Evolutionary conservation across 2,329 filamentous ascomycete species (phyloP).

Genomic region (Pseudogymnoascus sp.): DNA sequence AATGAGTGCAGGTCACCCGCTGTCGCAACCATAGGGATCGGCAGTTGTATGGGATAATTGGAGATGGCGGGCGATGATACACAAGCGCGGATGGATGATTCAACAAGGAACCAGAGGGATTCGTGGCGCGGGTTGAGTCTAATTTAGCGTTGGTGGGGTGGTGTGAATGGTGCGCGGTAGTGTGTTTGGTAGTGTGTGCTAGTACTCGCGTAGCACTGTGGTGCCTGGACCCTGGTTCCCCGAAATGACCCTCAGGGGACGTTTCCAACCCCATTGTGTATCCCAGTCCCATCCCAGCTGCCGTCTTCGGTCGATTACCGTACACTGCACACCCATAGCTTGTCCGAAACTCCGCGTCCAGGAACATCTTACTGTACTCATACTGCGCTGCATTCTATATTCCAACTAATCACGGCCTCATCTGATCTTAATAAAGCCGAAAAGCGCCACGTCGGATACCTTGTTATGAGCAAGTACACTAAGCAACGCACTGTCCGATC

Average conservation of each 20-base stretch:
- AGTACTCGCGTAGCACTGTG: background rate
- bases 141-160: constrained; percentile 1
- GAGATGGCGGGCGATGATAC: background rate
- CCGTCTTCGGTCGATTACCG: background rate
- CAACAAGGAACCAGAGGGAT: background rate
- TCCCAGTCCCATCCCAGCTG: background rate
- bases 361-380: background rate
- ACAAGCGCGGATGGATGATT: background rate
- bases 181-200: background rate
- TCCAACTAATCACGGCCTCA: background rate
- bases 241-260: background rate
- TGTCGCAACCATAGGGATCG: background rate
- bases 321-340: background rate
- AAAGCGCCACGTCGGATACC: background rate
- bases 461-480: background rate
- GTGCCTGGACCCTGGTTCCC: background rate
- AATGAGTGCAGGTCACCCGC: background rate
- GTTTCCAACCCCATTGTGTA: background rate
- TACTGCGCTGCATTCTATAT: background rate
- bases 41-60: background rate
- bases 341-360: background rate
- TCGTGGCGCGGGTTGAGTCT: background rate
- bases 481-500: background rate
- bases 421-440: background rate
- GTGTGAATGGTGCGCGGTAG: background rate